Conservation (phyloP, 192 early-diverging fungal species). For the Mycoemilia scoparia region DNA sequence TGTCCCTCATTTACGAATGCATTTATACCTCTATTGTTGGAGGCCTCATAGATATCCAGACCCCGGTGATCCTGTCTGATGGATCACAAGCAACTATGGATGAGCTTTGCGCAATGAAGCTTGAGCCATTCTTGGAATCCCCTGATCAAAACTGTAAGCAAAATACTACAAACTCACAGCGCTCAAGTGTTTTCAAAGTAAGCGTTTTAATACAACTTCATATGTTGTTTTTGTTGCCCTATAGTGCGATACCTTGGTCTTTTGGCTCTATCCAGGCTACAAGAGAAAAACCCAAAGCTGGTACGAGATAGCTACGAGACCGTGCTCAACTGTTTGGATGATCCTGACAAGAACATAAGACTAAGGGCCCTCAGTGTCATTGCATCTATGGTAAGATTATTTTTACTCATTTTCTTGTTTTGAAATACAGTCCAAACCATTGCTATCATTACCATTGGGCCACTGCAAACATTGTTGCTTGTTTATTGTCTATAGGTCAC, state of each 20-base stretch:
- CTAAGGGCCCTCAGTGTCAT: constrained; percentile 74
- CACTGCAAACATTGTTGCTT: too few species aligned
- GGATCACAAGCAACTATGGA: constrained; percentile 37
- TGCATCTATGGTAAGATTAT: constrained; percentile 62
- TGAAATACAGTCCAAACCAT: not conserved
- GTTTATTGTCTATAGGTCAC: too few species aligned
- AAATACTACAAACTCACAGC: not conserved
- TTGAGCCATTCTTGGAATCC: constrained; percentile 66
- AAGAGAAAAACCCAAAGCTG: constrained; percentile 64
- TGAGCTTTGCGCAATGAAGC: constrained; percentile 62
- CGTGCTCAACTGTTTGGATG: constrained; percentile 76
- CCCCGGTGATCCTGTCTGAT: constrained; percentile 25
- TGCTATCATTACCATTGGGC: not conserved
- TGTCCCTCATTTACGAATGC: constrained; percentile 96
- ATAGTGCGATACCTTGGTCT: constrained; percentile 76
- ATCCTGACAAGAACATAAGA: constrained; percentile 81
- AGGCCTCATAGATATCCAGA: constrained; percentile 50
- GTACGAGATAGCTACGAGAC: constrained; percentile 67
- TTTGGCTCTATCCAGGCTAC: constrained; percentile 63
- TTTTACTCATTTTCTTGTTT: constrained; percentile 15
- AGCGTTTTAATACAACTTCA: not conserved
- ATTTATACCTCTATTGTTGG: constrained; percentile 84
- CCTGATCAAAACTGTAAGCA: constrained; percentile 83
- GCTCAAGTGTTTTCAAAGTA: not conserved
- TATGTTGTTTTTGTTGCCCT: constrained; percentile 30